Evolutionary conservation across 2,329 filamentous ascomycete species (phyloP).

Genomic region (Trichophyton mentagrophytes): DNA sequence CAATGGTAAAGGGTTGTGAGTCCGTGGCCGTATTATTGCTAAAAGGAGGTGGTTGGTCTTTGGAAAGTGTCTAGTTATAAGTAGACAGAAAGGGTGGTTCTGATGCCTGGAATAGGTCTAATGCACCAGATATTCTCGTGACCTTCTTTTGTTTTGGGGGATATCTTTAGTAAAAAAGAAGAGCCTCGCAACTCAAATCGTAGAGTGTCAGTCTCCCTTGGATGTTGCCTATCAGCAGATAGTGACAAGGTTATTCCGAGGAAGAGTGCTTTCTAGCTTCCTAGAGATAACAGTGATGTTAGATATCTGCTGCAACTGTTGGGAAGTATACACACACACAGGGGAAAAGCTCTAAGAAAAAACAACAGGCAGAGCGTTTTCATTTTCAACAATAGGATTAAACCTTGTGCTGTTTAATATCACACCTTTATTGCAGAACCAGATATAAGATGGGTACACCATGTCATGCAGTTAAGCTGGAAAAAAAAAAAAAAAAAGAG

Average conservation of each 20-base stretch:
- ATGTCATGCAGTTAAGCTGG: slow-evolving; percentile 1
- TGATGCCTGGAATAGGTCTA: slow-evolving; percentile 24
- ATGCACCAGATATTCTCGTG: not conserved
- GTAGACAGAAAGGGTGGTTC: slow-evolving; percentile 15
- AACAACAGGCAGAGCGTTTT: slow-evolving; percentile 1
- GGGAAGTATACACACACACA: slow-evolving; percentile 1
- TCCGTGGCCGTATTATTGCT: slow-evolving; percentile 13
- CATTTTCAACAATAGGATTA: slow-evolving; percentile 1
- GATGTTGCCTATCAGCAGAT: not conserved
- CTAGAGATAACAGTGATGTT: not conserved
- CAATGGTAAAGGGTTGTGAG: slow-evolving; percentile 39
- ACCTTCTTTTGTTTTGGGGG: not conserved
- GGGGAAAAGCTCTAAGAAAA: not conserved
- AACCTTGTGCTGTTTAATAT: slow-evolving; percentile 3
- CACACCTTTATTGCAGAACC: slow-evolving; percentile 4
- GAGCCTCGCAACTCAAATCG: not conserved
- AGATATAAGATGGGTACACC: slow-evolving; percentile 2
- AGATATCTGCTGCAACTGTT: not conserved
- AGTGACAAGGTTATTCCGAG: not conserved
- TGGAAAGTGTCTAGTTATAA: not conserved
- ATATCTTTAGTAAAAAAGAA: not conserved
- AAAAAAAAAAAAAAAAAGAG: not conserved
- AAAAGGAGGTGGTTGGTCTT: not conserved
- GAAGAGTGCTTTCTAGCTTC: not conserved
- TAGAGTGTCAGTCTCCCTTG: not conserved